Evolutionary conservation across 192 early-diverging fungal species (phyloP).

Genomic region (Coemansia sp.): DNA sequence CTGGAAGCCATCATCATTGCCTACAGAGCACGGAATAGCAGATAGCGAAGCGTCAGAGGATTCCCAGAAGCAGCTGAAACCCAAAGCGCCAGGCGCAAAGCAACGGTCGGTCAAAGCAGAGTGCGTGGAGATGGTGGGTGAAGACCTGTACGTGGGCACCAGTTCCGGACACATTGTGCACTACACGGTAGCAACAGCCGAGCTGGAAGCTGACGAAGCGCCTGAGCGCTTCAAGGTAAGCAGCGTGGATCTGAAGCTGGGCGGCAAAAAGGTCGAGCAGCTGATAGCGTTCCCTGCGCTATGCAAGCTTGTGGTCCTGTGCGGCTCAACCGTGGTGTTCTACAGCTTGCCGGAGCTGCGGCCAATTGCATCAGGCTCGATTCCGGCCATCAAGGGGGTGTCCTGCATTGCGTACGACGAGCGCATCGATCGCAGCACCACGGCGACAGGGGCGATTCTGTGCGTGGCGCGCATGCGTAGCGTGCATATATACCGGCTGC

Average conservation of each 20-base stretch:
- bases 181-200: constrained; percentile 24
- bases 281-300: constrained; percentile 37
- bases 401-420: constrained; percentile 45
- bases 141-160: constrained; percentile 43
- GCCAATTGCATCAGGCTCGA: constrained; percentile 6
- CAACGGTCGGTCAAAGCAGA: constrained; percentile 19
- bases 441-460: constrained; percentile 11
- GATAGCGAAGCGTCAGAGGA: background rate
- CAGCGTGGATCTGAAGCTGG: constrained; percentile 24
- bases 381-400: constrained; percentile 37
- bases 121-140: constrained; percentile 37
- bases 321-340: constrained; percentile 31
- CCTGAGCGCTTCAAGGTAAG: constrained; percentile 25
- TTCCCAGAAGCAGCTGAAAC: background rate
- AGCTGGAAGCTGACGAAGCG: constrained; percentile 5
- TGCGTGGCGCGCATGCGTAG: constrained; percentile 48
- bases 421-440: constrained; percentile 24
- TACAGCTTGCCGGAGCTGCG: constrained; percentile 34
- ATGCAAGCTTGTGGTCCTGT: constrained; percentile 36
- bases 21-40: background rate
- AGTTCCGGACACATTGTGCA: constrained; percentile 40
- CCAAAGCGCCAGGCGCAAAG: background rate
- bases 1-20: background rate
- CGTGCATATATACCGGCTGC: constrained; percentile 36
- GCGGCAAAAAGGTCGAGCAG: constrained; percentile 45